phyloP scores from a whole-genome alignment of 2,329 filamentous ascomycete species.

The Sclerotinia sclerotiorum region DNA sequence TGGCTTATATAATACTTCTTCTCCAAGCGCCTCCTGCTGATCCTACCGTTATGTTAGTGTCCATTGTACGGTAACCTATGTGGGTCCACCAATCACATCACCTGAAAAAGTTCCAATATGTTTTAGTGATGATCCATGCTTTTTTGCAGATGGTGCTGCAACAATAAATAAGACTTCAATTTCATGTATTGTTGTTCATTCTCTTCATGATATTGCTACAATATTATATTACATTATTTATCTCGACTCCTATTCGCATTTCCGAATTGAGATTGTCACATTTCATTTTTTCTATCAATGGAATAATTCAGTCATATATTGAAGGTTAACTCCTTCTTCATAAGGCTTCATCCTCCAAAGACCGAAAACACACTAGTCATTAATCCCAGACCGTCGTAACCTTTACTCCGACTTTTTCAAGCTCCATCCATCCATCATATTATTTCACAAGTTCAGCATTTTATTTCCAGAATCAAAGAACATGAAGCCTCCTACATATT shows the following conservation, averaged over 20 bases:
- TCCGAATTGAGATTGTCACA: no score
- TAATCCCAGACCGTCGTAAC: slow-evolving; percentile 4
- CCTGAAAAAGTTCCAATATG: neutral
- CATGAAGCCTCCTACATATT: slow-evolving; percentile 22
- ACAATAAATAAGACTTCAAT: neutral
- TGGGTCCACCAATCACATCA: neutral
- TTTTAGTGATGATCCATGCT: slow-evolving; percentile 3
- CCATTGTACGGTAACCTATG: neutral
- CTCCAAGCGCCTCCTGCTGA: neutral
- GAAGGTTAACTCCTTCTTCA: no score
- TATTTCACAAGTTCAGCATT: neutral
- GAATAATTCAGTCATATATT: neutral
- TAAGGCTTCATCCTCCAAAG: neutral
- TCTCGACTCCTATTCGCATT: neutral
- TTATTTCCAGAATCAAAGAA: neutral
- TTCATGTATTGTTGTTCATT: neutral
- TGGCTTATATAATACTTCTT: neutral
- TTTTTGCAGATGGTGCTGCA: slow-evolving; percentile 4
- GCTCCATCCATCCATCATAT: slow-evolving; percentile 4
- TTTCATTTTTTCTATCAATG: no score
- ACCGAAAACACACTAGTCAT: neutral
- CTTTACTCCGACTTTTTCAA: slow-evolving; percentile 14
- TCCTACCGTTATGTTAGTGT: neutral
- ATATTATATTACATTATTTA: neutral
- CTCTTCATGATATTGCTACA: neutral